Evolutionary conservation across 805 yeast species (phyloP).

Genomic region (Lipomyces mesembrius): DNA sequence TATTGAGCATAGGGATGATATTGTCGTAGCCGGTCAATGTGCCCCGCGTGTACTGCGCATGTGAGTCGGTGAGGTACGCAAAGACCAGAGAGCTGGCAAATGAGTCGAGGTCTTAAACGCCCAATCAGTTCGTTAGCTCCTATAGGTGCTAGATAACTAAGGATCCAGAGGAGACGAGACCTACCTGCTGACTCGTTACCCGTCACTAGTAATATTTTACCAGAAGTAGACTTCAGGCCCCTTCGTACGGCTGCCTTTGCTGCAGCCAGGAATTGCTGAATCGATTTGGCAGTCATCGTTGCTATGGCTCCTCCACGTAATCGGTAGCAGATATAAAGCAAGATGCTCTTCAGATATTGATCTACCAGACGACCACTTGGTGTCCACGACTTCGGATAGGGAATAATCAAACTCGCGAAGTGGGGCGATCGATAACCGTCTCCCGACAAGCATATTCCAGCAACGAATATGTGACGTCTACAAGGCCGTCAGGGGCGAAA

Average conservation of each 20-base stretch:
- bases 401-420: too few species aligned
- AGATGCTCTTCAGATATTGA: too few species aligned
- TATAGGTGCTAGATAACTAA: too few species aligned
- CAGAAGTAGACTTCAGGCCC: slow-evolving; percentile 13
- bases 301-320: background rate
- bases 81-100: slow-evolving; percentile 75
- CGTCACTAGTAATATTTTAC: slow-evolving; percentile 52
- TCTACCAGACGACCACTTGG: too few species aligned
- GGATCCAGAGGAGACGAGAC: slow-evolving; percentile 10
- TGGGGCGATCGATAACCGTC: too few species aligned
- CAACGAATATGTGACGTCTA: too few species aligned
- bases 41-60: background rate
- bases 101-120: slow-evolving; percentile 71
- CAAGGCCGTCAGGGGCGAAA: background rate
- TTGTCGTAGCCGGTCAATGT: slow-evolving; percentile 34
- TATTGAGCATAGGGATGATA: slow-evolving; percentile 75
- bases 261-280: slow-evolving; percentile 26
- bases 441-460: too few species aligned
- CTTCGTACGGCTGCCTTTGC: slow-evolving; percentile 26
- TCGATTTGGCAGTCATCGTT: slow-evolving; percentile 11
- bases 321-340: background rate
- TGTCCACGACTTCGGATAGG: too few species aligned
- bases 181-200: slow-evolving; percentile 82
- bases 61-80: slow-evolving; percentile 58
- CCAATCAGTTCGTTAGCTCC: background rate